Evolutionary conservation across 2,329 filamentous ascomycete genomes (phyloP), one percentile per base, ranked within the genome.

Genomic region (Ascochyta lentis): DNA sequence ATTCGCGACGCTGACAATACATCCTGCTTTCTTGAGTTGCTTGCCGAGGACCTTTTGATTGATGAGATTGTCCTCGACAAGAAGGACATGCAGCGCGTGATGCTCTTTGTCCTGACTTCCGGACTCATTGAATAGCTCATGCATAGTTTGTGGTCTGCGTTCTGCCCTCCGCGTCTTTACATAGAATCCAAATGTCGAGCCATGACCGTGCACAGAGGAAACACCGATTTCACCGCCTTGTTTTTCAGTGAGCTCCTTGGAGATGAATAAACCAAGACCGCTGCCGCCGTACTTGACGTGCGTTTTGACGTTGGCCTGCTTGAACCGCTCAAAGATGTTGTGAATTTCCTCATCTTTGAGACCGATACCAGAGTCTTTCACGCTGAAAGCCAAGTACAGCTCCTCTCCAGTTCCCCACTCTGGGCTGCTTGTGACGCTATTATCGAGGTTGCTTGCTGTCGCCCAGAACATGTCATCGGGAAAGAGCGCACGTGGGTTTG

Each of bases 191-290:
- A 81, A 80, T 0, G 76, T 79, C 10, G 73, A 76, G 2, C 74
- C 74, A 29, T 73, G 52, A 1, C 74, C 76, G 6, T 71, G 60
- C 4, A 60, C 55, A 4, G 77, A 78, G 3, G 67, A 69, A 12
- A 80, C 78, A 3, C 79, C 78, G 41, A 81, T 80, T 35, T 80
- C 77, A 6, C 79, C 79, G 23, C 79, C 79, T 58, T 76, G 74
- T 55, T 72, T 75, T 50, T 81, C 78, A 12, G 77, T 76, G 16
- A 81, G 68, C 43, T 80, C 75, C 15, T 78, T 73, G 7, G 76
- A 77, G 44, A 81, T 81, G 56, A 79, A 80, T 0, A 81, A 68
- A 0, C 79, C 79, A 1, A 80, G 64, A 0, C 78, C 78, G 22
- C 74, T 77, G 13, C 78, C 78, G 9, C 78, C 78, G 39, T 80